Evolutionary conservation across 1,139 yeast genomes (phyloP), one percentile per base, ranked within the genome.

Genomic region (Blastobotrys capitulatus): DNA sequence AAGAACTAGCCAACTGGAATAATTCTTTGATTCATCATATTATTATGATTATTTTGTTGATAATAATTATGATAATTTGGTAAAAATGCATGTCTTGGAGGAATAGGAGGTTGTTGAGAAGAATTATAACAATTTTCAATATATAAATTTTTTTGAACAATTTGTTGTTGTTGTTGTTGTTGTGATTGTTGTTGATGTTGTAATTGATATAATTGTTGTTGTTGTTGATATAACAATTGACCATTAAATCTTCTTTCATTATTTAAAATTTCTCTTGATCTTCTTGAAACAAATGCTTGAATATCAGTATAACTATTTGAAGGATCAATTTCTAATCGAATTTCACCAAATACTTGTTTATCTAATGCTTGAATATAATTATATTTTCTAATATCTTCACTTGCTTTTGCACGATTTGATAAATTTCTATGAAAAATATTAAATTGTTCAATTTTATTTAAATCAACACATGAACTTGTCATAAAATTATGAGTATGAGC

Each of bases 311-410:
- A 46, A 12, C 34, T 29, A 40, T n/a, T 4, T 3, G 27, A n/a
- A 3, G 48, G 48, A 29, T 46, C 44, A 31, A 46, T 46, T n/a
- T 39, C 40, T 29, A 40, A 16, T 19, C 48, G 34, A 9, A 46
- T 32, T 1, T 13, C 41, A 8, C 41, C n/a, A 27, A 46, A 46
- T 27, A 16, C 44, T 20, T 39, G n/a, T 35, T 40, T 32, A 25
- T 46, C 44, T 27, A 46, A 19, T 6, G 48, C 27, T 19, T 39
- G 44, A 31, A 46, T 46, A 35, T 46, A 46, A 18, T 19, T 31
- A 35, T 46, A 46, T 26, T 46, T 46, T 25, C 48, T 44, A 25
- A 46, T 46, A 16, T 46, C 48, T 29, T 46, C 48, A 35, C 40
- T 32, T 19, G 48, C 48, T 8, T 25, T 18, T 18, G 48, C 44